phyloP scores from a whole-genome alignment of 192 early-diverging fungal species.

The Lunasporangiospora selenospora region DNA sequence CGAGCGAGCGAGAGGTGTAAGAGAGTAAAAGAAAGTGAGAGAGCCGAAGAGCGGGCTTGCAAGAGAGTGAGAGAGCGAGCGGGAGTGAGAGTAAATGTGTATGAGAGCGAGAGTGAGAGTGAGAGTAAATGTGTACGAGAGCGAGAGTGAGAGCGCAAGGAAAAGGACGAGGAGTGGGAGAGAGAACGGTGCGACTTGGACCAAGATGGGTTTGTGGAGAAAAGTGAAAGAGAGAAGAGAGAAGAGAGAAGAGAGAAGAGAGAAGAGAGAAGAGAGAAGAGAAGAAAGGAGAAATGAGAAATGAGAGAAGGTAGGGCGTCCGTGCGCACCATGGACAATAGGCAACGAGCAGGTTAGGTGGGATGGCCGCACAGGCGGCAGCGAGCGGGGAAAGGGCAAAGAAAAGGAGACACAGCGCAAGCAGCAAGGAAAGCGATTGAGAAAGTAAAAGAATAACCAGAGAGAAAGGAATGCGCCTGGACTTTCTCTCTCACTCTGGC shows the following conservation, averaged over 20 bases:
- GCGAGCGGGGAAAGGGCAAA: no score
- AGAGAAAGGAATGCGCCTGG: no score
- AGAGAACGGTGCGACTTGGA: no score
- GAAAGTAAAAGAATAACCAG: no score
- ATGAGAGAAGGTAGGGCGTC: neutral
- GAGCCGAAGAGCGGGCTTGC: neutral
- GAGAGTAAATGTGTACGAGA: neutral
- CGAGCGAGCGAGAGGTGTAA: neutral
- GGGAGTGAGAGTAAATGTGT: neutral
- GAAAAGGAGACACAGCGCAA: no score
- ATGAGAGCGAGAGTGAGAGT: neutral
- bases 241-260: neutral
- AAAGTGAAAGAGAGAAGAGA: no score
- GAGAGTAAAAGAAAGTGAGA: neutral
- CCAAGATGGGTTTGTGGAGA: no score
- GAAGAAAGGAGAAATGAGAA: neutral
- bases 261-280: neutral
- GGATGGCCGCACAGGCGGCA: conserved; percentile 56
- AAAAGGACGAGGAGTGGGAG: neutral
- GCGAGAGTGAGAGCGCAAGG: neutral
- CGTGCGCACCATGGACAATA: no score
- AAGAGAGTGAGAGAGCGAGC: neutral
- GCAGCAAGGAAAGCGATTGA: no score
- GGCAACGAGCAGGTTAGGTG: no score
- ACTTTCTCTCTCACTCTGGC: no score